Conservation (phyloP, 805 yeast genomes). For the Candida germanica region DNA sequence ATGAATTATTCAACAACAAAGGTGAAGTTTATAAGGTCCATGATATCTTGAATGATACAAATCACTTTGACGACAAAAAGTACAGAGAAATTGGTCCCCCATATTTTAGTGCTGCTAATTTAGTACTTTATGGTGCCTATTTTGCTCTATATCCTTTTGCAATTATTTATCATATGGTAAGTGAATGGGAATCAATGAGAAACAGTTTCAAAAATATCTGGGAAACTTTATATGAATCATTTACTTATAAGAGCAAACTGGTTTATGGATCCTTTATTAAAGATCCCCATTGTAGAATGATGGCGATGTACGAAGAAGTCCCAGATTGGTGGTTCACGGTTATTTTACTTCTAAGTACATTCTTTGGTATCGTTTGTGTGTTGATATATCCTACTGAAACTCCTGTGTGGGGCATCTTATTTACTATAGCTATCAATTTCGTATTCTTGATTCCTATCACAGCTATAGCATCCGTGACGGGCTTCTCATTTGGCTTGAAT, state of each 20-base stretch:
- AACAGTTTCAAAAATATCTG: conserved; percentile 35
- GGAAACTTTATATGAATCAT: conserved; percentile 19
- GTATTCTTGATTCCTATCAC: conserved; percentile 61
- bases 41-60: conserved; percentile 41
- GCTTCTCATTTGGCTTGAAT: conserved; percentile 55
- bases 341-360: conserved; percentile 44
- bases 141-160: conserved; percentile 57
- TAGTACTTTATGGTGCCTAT: conserved; percentile 56
- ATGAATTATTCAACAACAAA: conserved; percentile 48
- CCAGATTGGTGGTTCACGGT: conserved; percentile 70
- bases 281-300: conserved; percentile 59
- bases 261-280: conserved; percentile 25
- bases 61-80: conserved; percentile 43
- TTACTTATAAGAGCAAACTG: conserved; percentile 15
- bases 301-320: conserved; percentile 60
- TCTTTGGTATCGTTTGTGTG: conserved; percentile 43
- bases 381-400: conserved; percentile 50
- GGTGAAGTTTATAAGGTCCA: conserved; percentile 48
- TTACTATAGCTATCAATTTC: conserved; percentile 53
- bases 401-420: conserved; percentile 61
- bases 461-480: conserved; percentile 60
- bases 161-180: conserved; percentile 45
- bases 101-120: conserved; percentile 59
- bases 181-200: conserved; percentile 44
- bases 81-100: conserved; percentile 63